These are phyloP conservation scores for Malus domestica DNA, from an alignment of 306 rosid genomes.

Conservation along the genomic window DNA sequence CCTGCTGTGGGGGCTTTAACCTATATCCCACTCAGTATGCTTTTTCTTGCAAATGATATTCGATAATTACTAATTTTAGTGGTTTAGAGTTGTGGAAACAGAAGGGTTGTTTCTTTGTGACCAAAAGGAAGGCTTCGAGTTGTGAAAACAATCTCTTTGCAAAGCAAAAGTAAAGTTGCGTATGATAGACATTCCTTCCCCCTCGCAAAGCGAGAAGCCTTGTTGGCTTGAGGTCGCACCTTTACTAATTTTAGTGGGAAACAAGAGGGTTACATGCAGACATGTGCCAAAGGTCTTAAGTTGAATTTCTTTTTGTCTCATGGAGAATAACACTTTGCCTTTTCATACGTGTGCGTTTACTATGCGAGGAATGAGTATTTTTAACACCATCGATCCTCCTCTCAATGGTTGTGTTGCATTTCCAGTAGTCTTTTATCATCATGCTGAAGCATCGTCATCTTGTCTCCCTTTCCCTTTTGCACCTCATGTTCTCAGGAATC, in stretches of 20 bases:
- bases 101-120: too few relatives aligned
- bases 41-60: background rate
- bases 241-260: background rate
- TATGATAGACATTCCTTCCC: too few relatives aligned
- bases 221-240: too few relatives aligned
- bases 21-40: background rate
- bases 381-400: background rate
- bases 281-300: background rate
- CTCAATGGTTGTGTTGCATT: background rate
- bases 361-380: background rate
- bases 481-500: background rate
- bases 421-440: background rate
- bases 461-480: background rate
- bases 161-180: too few relatives aligned
- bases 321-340: background rate
- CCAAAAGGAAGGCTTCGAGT: too few relatives aligned
- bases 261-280: background rate
- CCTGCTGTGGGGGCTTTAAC: background rate
- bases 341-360: background rate
- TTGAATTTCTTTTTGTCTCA: background rate
- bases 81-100: background rate
- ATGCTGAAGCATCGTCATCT: background rate
- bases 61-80: background rate
- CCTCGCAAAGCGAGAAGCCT: rapidly evolving
- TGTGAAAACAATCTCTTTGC: too few relatives aligned